These are phyloP conservation scores for Lactarius evosmus DNA, from an alignment of 768 basidiomycete genomes.

Conservation along the genomic window DNA sequence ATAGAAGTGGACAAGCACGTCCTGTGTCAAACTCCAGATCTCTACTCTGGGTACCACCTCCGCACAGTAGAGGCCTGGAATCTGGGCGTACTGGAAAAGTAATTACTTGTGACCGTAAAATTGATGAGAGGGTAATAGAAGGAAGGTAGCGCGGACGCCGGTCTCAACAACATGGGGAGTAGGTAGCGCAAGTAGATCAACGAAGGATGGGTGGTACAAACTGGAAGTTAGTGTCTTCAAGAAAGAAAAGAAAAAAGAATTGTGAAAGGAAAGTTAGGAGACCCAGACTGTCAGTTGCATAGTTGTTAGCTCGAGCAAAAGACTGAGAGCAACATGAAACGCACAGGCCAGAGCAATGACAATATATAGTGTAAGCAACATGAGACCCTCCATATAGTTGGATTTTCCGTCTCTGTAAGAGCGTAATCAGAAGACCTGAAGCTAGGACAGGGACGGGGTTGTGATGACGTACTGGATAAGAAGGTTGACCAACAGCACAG, in stretches of 20 bases:
- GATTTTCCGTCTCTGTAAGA: constrained; percentile 67
- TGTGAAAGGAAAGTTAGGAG: constrained; percentile 33
- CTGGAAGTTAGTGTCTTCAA: background rate
- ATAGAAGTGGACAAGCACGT: background rate
- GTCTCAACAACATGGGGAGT: background rate
- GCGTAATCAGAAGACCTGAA: constrained; percentile 6
- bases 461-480: constrained; percentile 57
- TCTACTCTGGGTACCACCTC: constrained; percentile 1
- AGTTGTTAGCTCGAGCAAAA: constrained; percentile 7
- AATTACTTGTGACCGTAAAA: background rate
- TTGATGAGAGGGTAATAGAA: background rate
- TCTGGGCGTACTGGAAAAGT: background rate
- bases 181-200: background rate
- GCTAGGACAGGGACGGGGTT: constrained; percentile 2
- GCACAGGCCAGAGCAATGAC: constrained; percentile 79
- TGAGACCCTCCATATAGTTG: constrained; percentile 91
- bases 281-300: constrained; percentile 41
- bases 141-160: background rate
- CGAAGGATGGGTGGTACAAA: background rate
- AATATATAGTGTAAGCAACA: constrained; percentile 70
- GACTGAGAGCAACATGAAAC: constrained; percentile 31
- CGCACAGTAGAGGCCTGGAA: constrained; percentile 13
- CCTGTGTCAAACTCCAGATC: constrained; percentile 2
- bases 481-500: constrained; percentile 84
- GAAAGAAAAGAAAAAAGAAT: background rate